Percentiles rank a stretch among this genome's conserved stretches.
phyloP scores from a whole-genome alignment of 305 asterid species.

The Solanum hybrid region DNA sequence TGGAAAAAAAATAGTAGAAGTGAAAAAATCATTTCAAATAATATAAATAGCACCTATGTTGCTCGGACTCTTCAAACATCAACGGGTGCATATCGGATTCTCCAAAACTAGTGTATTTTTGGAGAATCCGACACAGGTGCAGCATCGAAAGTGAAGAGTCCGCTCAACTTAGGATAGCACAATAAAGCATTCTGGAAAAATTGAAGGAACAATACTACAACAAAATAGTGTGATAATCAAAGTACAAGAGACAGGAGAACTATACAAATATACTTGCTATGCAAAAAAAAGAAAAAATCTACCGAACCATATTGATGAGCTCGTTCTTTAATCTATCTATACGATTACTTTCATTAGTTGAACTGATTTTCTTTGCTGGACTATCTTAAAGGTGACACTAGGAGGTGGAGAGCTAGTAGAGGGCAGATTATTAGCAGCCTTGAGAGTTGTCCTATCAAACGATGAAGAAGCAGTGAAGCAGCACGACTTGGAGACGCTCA shows the following conservation, averaged over 20 bases:
- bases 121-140: too few relatives aligned
- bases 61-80: too few relatives aligned
- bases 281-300: neutral
- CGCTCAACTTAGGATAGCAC: too few relatives aligned
- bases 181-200: neutral
- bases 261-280: neutral
- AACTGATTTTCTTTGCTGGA: conserved; percentile 8
- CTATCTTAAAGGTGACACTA: conserved; percentile 47
- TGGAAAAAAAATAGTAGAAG: neutral
- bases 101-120: too few relatives aligned
- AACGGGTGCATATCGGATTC: too few relatives aligned
- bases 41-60: too few relatives aligned
- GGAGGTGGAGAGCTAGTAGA: conserved; percentile 77
- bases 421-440: conserved; percentile 69
- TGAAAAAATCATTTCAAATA: neutral
- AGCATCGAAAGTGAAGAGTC: too few relatives aligned
- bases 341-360: neutral
- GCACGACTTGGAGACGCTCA: conserved; percentile 33
- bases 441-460: conserved; percentile 50
- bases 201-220: neutral
- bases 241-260: neutral
- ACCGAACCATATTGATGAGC: neutral
- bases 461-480: conserved; percentile 47
- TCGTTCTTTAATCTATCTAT: neutral
- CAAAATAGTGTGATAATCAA: neutral